Evolutionary conservation across 2,329 filamentous ascomycete species (phyloP), one percentile per base, ranked within the genome.

Genomic region (Neonectria punicea): DNA sequence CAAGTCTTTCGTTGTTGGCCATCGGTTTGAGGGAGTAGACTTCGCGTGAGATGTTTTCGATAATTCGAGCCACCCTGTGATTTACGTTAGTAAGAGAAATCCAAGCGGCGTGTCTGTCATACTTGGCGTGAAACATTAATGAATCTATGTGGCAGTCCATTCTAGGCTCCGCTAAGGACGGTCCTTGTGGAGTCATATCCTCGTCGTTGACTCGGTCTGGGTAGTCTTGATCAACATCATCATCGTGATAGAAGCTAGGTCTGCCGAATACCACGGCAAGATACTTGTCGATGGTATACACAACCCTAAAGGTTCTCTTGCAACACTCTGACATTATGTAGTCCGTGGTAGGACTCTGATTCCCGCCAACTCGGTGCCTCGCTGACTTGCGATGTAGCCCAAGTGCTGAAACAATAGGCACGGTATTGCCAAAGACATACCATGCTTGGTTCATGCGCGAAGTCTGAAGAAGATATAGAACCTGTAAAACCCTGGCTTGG

Each of bases 221-320:
- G 22, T 0, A 80, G 14, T 85, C 82, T 68, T 90, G 87, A 64
- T 90, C 87, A 43, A 89, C 87, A 61, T 90, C 87, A 53, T 89
- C 86, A 58, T 90, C 87, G 63, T 88, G 87, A 46, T 89, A 85
- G 13, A 87, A 81, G 11, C 86, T 78, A 1, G 88, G 88, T 13
- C 88, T 80, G 0, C 88, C 88, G 32, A 90, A 83, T 53, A 89
- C 86, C n/a, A 89, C 86, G 30, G 86, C 85, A 4, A 90, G 79
- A 67, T 90, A 90, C 59, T 87, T 87, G 72, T 90, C 88, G 7
- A 90, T 78, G 2, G 83, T 86, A 71, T 90, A 90, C 0, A 84
- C 84, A 10, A 84, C 84, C 88, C 88, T 90, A 58, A 90, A 89
- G 0, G 85, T 82, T 20, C 87, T 80, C 67, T 85, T 86, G 2